A percentile compares a stretch with the other conserved stretches of the same genome.
Conservation (phyloP, 164 flowering plant species). For the Chimonanthus praecox region DNA sequence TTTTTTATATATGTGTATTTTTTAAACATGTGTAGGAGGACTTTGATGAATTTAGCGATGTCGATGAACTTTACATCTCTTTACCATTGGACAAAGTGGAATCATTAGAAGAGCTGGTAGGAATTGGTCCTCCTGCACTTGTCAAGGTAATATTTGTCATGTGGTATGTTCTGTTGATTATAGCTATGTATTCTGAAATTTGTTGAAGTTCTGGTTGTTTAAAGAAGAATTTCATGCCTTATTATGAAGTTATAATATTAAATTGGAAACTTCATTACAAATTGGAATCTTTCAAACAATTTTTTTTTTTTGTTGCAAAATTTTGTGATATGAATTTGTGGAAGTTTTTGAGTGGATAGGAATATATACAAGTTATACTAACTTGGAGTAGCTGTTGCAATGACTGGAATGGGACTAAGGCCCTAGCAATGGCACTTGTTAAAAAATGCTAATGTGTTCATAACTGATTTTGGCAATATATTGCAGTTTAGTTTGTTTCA, state of each 20-base stretch:
- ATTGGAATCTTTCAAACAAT: background rate
- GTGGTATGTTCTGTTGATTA: background rate
- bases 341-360: background rate
- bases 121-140: constrained; percentile 72
- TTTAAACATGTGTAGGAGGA: constrained; percentile 58
- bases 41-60: constrained; percentile 94
- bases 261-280: background rate
- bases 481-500: too few species aligned
- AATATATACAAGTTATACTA: too few species aligned
- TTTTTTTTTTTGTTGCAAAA: too few species aligned
- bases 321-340: too few species aligned
- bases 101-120: constrained; percentile 86
- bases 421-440: background rate
- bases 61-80: constrained; percentile 81
- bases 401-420: background rate
- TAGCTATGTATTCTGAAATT: background rate
- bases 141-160: constrained; percentile 52
- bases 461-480: background rate
- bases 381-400: background rate
- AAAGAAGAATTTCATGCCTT: background rate
- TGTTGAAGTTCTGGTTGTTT: background rate
- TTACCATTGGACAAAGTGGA: constrained; percentile 91
- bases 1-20: background rate
- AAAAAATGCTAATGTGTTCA: background rate
- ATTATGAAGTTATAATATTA: background rate